phyloP scores from a whole-genome alignment of 2,329 filamentous ascomycete genomes.

The Colletotrichum neosansevieriae region DNA sequence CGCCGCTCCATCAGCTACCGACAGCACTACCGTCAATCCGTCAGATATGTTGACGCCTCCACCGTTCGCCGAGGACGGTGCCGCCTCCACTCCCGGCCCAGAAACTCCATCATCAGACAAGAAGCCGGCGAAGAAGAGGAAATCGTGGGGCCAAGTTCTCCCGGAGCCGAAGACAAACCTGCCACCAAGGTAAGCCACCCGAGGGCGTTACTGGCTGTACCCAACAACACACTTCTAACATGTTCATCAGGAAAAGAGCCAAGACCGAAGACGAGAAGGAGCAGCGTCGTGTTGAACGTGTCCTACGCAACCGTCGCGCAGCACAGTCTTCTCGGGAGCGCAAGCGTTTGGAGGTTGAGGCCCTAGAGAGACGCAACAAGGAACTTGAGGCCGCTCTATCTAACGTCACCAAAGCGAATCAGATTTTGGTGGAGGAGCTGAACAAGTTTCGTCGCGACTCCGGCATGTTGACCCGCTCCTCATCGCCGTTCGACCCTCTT shows the following conservation, averaged over 20 bases:
- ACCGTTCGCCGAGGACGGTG: constrained; percentile 49
- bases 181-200: constrained; percentile 77
- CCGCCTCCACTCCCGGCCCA: constrained; percentile 32
- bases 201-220: neutral
- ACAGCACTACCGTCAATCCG: constrained; percentile 57
- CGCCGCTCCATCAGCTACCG: constrained; percentile 45
- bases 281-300: constrained; percentile 95
- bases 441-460: constrained; percentile 60
- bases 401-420: constrained; percentile 68
- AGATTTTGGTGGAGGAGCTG: constrained; percentile 62
- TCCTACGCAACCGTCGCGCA: constrained; percentile 94
- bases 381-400: constrained; percentile 74
- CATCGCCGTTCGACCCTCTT: constrained; percentile 57
- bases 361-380: constrained; percentile 80
- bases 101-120: constrained; percentile 61
- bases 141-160: constrained; percentile 98
- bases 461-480: constrained; percentile 55
- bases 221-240: constrained; percentile 33
- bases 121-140: constrained; percentile 90
- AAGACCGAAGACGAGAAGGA: constrained; percentile 99
- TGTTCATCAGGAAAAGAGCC: constrained; percentile 80
- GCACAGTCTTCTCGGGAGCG: constrained; percentile 97
- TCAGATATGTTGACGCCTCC: constrained; percentile 64
- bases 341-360: constrained; percentile 89
- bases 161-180: constrained; percentile 97